Evolutionary conservation across 495 filamentous ascomycete species (phyloP).

Genomic region (Aspergillus leporis): DNA sequence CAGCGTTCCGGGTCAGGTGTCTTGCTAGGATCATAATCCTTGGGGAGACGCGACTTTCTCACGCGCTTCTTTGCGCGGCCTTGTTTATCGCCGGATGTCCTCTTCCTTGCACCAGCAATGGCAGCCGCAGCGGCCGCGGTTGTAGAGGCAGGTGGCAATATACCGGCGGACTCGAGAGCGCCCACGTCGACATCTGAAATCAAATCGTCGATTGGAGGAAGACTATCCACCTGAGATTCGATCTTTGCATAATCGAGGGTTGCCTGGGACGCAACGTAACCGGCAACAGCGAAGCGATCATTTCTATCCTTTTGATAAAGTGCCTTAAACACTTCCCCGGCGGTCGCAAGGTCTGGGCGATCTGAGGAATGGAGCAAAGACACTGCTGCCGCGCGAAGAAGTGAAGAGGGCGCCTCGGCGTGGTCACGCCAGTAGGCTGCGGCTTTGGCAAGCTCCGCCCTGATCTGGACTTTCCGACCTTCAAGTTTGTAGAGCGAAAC

Average conservation of each 20-base stretch:
- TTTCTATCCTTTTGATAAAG: slow-evolving; percentile 61
- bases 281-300: slow-evolving; percentile 70
- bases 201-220: slow-evolving; percentile 67
- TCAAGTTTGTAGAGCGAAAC: slow-evolving; percentile 79
- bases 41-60: slow-evolving; percentile 69
- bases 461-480: slow-evolving; percentile 72
- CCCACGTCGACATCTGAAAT: slow-evolving; percentile 65
- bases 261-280: slow-evolving; percentile 81
- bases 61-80: slow-evolving; percentile 60
- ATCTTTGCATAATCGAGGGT: slow-evolving; percentile 62
- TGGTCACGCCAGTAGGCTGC: slow-evolving; percentile 75
- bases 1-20: slow-evolving; percentile 86
- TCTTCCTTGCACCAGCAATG: slow-evolving; percentile 54
- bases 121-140: slow-evolving; percentile 37
- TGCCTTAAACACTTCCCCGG: slow-evolving; percentile 71
- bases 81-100: slow-evolving; percentile 53
- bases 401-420: slow-evolving; percentile 50
- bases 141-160: slow-evolving; percentile 57
- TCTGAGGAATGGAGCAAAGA: slow-evolving; percentile 75
- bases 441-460: slow-evolving; percentile 72
- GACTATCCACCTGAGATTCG: slow-evolving; percentile 56
- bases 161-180: slow-evolving; percentile 73
- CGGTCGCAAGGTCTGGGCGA: slow-evolving; percentile 61
- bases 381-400: slow-evolving; percentile 77
- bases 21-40: slow-evolving; percentile 74